These are phyloP conservation scores for Neofusicoccum laricinum DNA, from an alignment of 2,329 filamentous ascomycete species.

Conservation along the genomic window DNA sequence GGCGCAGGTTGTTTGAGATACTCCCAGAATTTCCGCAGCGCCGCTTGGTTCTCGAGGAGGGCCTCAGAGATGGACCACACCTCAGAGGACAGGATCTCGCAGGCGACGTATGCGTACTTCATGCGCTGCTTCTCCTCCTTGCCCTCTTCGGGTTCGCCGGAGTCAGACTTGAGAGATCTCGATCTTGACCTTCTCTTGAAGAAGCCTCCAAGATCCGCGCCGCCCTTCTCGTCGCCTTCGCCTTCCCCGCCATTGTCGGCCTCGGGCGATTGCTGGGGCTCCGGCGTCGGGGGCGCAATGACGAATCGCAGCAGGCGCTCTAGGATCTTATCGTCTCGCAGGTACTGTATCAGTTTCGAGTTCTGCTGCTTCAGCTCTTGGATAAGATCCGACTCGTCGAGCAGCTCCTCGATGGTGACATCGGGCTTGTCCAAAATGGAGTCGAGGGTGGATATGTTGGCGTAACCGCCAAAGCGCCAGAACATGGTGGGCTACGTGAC, in stretches of 20 bases:
- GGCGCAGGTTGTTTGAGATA: conserved; percentile 83
- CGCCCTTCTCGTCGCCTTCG: conserved; percentile 45
- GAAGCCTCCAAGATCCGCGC: conserved; percentile 39
- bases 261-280: conserved; percentile 32
- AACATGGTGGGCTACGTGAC: conserved; percentile 70
- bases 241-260: conserved; percentile 33
- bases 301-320: conserved; percentile 88
- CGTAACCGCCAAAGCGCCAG: conserved; percentile 99
- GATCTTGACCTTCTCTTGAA: conserved; percentile 46
- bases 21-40: conserved; percentile 83
- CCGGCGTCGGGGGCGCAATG: conserved; percentile 62
- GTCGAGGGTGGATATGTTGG: conserved; percentile 94
- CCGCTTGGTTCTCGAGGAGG: conserved; percentile 76
- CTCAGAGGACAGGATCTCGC: conserved; percentile 90
- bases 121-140: conserved; percentile 87
- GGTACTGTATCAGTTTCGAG: conserved; percentile 92
- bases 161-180: conserved; percentile 39
- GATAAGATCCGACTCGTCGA: conserved; percentile 94
- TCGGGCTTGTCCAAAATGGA: conserved; percentile 93
- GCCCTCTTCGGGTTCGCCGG: conserved; percentile 54
- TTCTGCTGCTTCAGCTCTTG: conserved; percentile 99
- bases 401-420: conserved; percentile 90
- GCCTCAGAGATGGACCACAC: conserved; percentile 96
- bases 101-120: conserved; percentile 90
- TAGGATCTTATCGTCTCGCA: conserved; percentile 82